These are phyloP conservation scores for Gonapodya prolifera DNA, from an alignment of 192 early-diverging fungal genomes.

Conservation along the genomic window DNA sequence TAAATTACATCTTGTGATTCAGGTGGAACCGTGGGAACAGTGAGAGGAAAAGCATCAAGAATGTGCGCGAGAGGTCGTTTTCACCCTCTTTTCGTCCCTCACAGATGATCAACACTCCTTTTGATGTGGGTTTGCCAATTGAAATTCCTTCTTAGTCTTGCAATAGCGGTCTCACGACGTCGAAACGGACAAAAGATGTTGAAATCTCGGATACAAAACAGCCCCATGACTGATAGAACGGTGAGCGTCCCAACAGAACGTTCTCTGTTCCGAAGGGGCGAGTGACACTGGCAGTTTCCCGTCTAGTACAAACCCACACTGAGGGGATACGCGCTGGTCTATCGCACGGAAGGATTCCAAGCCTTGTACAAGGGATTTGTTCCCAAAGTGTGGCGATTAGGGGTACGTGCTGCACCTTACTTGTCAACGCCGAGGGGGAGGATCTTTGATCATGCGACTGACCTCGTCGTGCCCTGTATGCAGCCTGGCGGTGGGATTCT, in stretches of 20 bases:
- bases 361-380: constrained; percentile 3
- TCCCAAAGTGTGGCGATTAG: neutral
- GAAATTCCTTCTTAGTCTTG: neutral
- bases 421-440: neutral
- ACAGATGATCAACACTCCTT: constrained; percentile 1
- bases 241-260: too few species aligned
- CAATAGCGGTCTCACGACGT: neutral
- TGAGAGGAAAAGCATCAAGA: neutral
- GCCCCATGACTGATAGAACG: neutral
- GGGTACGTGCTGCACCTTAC: neutral
- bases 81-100: neutral
- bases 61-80: neutral
- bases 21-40: neutral
- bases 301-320: neutral
- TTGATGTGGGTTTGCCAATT: neutral
- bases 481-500: neutral
- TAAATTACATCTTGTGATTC: neutral
- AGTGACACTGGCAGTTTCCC: too few species aligned
- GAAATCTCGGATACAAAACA: neutral
- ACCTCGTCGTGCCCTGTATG: neutral
- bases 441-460: neutral
- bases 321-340: neutral
- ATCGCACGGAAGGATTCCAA: neutral
- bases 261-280: too few species aligned
- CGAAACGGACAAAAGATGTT: too few species aligned